Conservation (phyloP, 768 basidiomycete species). For the Pleurotus tuber-regium region DNA sequence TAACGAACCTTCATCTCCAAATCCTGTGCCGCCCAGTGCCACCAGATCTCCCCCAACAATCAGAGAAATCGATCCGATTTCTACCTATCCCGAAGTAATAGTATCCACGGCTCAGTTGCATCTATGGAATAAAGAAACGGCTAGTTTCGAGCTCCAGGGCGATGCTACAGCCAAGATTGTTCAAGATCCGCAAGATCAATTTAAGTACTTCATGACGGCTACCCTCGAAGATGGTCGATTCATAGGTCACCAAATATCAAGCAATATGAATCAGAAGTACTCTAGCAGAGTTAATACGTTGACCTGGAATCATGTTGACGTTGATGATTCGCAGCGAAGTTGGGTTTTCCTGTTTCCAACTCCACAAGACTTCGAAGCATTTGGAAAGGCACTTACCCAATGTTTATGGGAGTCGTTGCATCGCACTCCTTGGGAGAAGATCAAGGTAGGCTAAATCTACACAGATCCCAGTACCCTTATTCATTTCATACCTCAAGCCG, state of each 20-base stretch:
- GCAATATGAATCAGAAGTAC: slow-evolving; percentile 73
- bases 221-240: slow-evolving; percentile 45
- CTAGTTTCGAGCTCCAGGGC: slow-evolving; percentile 47
- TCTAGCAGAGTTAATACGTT: slow-evolving; percentile 63
- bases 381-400: slow-evolving; percentile 63
- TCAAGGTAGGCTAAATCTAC: slow-evolving; percentile 51
- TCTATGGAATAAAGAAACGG: slow-evolving; percentile 52
- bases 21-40: background rate
- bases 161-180: slow-evolving; percentile 54
- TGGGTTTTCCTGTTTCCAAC: slow-evolving; percentile 79
- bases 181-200: slow-evolving; percentile 40
- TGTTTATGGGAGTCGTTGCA: slow-evolving; percentile 83
- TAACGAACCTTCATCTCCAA: background rate
- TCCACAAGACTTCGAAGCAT: slow-evolving; percentile 52
- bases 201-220: slow-evolving; percentile 59
- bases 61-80: slow-evolving; percentile 2
- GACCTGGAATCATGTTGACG: slow-evolving; percentile 81
- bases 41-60: background rate
- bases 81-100: slow-evolving; percentile 22
- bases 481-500: slow-evolving; percentile 34
- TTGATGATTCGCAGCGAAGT: slow-evolving; percentile 56
- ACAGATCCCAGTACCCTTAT: background rate
- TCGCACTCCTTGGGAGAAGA: slow-evolving; percentile 71
- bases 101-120: slow-evolving; percentile 56
- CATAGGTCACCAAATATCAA: slow-evolving; percentile 60